phyloP scores from a whole-genome alignment of 371 early-diverging fungal species.

The Circinella minor region DNA sequence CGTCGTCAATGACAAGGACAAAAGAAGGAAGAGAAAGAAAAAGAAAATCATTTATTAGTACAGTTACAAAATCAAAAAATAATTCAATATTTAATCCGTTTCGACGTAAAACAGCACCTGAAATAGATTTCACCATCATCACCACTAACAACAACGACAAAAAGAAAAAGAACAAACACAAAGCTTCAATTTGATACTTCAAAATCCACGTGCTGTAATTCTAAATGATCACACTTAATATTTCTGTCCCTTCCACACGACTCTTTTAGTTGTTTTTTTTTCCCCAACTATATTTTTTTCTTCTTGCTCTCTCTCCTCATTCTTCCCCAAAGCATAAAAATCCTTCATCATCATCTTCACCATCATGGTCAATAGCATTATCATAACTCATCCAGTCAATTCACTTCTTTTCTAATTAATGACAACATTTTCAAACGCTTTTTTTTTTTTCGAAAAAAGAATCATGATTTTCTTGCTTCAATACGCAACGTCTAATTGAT shows the following conservation, averaged over 20 bases:
- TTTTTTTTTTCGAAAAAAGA: too few species aligned
- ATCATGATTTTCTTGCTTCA: too few species aligned
- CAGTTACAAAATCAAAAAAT: background rate
- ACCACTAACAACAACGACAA: background rate
- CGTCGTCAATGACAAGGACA: background rate
- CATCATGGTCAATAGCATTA: background rate
- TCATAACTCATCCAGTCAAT: too few species aligned
- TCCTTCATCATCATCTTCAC: background rate
- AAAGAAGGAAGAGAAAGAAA: background rate
- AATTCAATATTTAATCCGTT: slow-evolving; percentile 10
- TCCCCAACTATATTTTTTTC: background rate
- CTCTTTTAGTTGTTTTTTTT: background rate
- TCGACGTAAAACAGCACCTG: slow-evolving; percentile 24
- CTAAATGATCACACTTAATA: background rate
- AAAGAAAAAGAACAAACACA: background rate
- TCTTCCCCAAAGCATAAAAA: background rate
- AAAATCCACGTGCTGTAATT: background rate
- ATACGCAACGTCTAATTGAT: too few species aligned
- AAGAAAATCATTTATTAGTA: background rate
- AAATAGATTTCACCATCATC: background rate
- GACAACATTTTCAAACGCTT: too few species aligned
- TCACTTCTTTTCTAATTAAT: too few species aligned
- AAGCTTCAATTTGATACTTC: background rate
- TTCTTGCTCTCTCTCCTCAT: background rate
- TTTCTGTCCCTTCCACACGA: background rate